Conservation (phyloP, 1,139 yeast species). For the Protomyces arabidopsidicola region DNA sequence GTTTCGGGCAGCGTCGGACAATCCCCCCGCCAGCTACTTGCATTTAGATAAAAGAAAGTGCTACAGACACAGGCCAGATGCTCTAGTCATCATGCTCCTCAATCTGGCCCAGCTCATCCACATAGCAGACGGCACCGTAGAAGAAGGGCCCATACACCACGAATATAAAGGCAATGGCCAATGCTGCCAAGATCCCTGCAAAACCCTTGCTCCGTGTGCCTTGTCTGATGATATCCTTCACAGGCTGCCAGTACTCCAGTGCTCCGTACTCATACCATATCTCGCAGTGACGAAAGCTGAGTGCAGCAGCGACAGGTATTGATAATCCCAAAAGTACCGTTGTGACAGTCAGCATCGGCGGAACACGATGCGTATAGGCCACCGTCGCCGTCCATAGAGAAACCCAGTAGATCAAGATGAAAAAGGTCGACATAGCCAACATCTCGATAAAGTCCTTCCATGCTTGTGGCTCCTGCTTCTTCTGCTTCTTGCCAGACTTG, state of each 20-base stretch:
- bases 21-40: no score
- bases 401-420: slow-evolving; percentile 13
- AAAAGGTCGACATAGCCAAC: slow-evolving; percentile 15
- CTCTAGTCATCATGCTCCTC: background rate
- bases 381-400: slow-evolving; percentile 1
- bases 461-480: background rate
- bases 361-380: background rate
- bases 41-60: no score
- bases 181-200: background rate
- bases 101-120: slow-evolving; percentile 23
- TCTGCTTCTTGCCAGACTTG: background rate
- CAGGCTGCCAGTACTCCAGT: slow-evolving; percentile 26
- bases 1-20: background rate
- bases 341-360: background rate
- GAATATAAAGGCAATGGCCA: slow-evolving; percentile 1
- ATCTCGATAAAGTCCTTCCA: slow-evolving; percentile 16
- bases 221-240: slow-evolving; percentile 15
- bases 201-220: slow-evolving; percentile 15
- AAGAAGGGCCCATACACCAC: slow-evolving; percentile 22
- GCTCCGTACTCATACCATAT: slow-evolving; percentile 26
- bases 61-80: background rate
- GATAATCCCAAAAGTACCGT: background rate
- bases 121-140: slow-evolving; percentile 14
- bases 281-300: slow-evolving; percentile 13
- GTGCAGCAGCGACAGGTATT: slow-evolving; percentile 8